Evolutionary conservation across 805 yeast genomes (phyloP).

Genomic region (Lipomyces chichibuensis): DNA sequence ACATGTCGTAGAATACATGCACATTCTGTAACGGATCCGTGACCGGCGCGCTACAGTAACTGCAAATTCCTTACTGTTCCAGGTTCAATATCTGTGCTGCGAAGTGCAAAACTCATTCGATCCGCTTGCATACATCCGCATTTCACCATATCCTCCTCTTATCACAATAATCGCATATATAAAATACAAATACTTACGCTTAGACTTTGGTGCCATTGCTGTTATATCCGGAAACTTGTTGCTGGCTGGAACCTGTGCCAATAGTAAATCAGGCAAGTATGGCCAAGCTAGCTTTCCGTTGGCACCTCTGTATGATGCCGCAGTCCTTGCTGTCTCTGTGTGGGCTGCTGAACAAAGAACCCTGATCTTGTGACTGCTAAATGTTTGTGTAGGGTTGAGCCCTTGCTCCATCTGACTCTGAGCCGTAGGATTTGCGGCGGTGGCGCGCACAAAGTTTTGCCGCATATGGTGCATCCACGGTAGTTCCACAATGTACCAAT

Average conservation of each 20-base stretch:
- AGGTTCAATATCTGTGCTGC: neutral
- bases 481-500: too few species aligned
- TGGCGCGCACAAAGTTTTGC: neutral
- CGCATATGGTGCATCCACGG: too few species aligned
- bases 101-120: neutral
- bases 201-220: slow-evolving; percentile 25
- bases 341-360: neutral
- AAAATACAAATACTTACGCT: neutral
- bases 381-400: neutral
- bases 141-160: neutral
- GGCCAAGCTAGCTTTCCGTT: too few species aligned
- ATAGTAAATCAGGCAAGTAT: neutral
- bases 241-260: neutral
- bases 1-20: neutral
- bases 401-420: neutral
- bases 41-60: too few species aligned
- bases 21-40: too few species aligned
- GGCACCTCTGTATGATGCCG: too few species aligned
- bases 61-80: neutral
- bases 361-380: slow-evolving; percentile 10
- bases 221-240: neutral
- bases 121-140: neutral
- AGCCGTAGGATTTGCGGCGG: neutral
- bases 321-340: too few species aligned
- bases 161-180: neutral